Conservation (phyloP, 768 basidiomycete genomes). For the Amanita thiersii region DNA sequence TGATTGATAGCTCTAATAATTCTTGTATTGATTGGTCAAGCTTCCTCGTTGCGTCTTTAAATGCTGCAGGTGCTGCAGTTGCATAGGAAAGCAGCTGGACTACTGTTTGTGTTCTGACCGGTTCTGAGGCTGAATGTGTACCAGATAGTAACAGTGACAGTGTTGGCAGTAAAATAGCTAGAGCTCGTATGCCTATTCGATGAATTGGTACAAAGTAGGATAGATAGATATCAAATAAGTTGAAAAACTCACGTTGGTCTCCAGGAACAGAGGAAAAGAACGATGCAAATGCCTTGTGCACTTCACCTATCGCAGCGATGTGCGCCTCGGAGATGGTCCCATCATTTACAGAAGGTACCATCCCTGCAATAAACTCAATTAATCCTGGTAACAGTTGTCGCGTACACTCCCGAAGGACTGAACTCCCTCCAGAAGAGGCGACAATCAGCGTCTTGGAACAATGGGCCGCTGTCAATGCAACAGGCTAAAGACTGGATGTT, state of each 20-base stretch:
- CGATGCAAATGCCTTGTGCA: slow-evolving; percentile 71
- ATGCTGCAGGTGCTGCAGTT: slow-evolving; percentile 58
- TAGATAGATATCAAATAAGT: background rate
- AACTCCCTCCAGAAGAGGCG: slow-evolving; percentile 59
- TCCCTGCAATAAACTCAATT: slow-evolving; percentile 70
- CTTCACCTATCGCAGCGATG: slow-evolving; percentile 60
- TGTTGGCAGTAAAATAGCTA: slow-evolving; percentile 71
- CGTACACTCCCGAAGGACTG: slow-evolving; percentile 62
- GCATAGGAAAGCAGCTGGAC: slow-evolving; percentile 68
- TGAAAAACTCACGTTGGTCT: slow-evolving; percentile 46
- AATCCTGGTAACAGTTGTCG: slow-evolving; percentile 71
- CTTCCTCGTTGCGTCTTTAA: slow-evolving; percentile 76
- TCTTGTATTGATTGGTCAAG: slow-evolving; percentile 52
- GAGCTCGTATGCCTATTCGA: slow-evolving; percentile 49
- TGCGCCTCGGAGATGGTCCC: slow-evolving; percentile 47
- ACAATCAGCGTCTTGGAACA: slow-evolving; percentile 80
- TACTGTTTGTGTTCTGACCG: slow-evolving; percentile 50
- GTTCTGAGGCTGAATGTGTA: slow-evolving; percentile 29
- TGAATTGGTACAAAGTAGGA: slow-evolving; percentile 9
- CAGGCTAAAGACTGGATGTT: slow-evolving; percentile 31
- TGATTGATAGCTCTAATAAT: slow-evolving; percentile 67
- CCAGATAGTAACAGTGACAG: slow-evolving; percentile 63
- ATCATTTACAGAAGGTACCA: slow-evolving; percentile 55
- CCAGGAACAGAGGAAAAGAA: slow-evolving; percentile 52
- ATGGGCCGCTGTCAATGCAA: slow-evolving; percentile 79